Percentiles rank a stretch among this genome's conserved stretches.
These are phyloP conservation scores for Lachancea waltii DNA, from an alignment of 805 yeast species.

Conservation along the genomic window DNA sequence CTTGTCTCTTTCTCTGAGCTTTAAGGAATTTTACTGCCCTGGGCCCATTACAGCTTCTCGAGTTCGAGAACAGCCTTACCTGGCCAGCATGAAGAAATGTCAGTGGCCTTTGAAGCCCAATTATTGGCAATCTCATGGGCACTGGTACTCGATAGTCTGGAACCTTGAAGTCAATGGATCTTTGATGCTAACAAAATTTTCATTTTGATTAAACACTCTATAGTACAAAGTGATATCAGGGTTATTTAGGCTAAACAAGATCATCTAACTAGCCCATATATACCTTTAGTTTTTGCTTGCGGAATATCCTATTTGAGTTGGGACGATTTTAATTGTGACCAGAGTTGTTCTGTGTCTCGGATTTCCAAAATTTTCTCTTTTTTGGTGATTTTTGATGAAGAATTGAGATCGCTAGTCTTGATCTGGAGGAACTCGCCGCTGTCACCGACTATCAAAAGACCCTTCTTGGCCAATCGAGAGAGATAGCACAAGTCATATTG, in stretches of 20 bases:
- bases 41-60: conserved; percentile 12
- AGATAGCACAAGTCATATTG: not conserved
- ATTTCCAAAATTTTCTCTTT: no score
- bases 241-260: no score
- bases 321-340: no score
- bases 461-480: conserved; percentile 5
- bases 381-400: no score
- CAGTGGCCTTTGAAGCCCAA: conserved; percentile 3
- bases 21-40: conserved; percentile 30
- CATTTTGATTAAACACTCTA: not conserved
- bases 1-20: conserved; percentile 31
- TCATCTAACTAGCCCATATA: no score
- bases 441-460: conserved; percentile 1
- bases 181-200: not conserved
- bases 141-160: no score
- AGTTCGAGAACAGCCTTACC: conserved; percentile 11
- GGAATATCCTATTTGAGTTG: no score
- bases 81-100: conserved; percentile 1
- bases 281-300: no score
- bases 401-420: not conserved
- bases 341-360: no score
- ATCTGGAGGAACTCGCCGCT: not conserved
- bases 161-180: no score
- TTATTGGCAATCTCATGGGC: conserved; percentile 4
- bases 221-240: not conserved